Conservation (phyloP, 2,329 filamentous ascomycete species). For the Neurospora sp. region DNA sequence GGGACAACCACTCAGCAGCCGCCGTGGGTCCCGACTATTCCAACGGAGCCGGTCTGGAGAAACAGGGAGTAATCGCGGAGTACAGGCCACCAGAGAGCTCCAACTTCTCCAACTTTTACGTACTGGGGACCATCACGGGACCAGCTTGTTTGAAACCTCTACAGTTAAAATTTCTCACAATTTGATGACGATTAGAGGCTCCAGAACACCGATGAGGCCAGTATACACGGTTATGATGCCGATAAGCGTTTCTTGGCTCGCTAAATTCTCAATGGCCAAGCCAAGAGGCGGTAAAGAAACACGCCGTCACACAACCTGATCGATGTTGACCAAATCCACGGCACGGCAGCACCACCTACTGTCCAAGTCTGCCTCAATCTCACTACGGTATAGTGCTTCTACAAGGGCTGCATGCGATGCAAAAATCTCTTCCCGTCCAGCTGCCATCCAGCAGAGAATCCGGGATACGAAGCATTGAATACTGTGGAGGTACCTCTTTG, state of each 20-base stretch:
- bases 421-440: neutral
- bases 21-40: neutral
- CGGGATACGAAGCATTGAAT: neutral
- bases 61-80: neutral
- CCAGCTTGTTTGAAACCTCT: constrained; percentile 1
- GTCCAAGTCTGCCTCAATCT: neutral
- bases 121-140: constrained; percentile 17
- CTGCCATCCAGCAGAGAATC: neutral
- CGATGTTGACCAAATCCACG: neutral
- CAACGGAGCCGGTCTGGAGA: neutral
- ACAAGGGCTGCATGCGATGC: neutral
- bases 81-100: neutral
- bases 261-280: neutral
- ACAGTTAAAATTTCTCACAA: constrained; percentile 4
- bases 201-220: constrained; percentile 9
- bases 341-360: neutral
- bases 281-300: constrained; percentile 14
- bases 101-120: constrained; percentile 12
- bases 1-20: constrained; percentile 15
- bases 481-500: neutral
- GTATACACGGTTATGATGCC: constrained; percentile 9
- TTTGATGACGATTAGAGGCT: constrained; percentile 3
- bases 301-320: constrained; percentile 5
- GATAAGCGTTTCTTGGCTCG: neutral
- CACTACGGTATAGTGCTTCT: neutral